Base-by-base conservation (phyloP, 805 yeast species). In the Geotrichum ghanense region DNA sequence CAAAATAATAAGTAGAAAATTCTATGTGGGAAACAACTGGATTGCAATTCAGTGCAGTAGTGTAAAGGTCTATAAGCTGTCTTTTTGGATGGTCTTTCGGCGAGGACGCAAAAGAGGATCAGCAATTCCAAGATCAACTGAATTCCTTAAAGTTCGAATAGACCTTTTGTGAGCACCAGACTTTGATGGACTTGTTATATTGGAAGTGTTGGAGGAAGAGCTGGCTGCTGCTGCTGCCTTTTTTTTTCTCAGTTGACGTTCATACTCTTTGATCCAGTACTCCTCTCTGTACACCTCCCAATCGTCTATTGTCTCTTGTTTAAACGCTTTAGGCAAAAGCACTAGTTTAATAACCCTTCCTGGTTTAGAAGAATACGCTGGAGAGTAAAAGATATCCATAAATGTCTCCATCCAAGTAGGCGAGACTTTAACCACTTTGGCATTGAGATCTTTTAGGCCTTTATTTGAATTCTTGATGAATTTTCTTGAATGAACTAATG, bases 211-310 rank as follows among this genome's bases (percentile, higher is more conserved):
- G 14, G 17, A 24, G 7, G 27, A 24, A 7, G 27, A 7, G n/a
- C n/a, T n/a, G 7, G 27, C 12, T 7, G 27, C 7, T 24, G 27
- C 7, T 21, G n/a, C 41, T 7, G 43, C 23, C 44, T 43, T 25
- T 21, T 44, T 40, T 19, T 26, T 40, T 40, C 50, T 40, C 34
- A 20, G 23, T 6, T 14, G 23, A 27, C 55, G 35, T 3, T 45
- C 46, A 27, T 86, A 84, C 60, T 88, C 95, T 54, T 82, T 73
- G 20, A 79, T 77, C 97, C 97, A 92, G 60, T 88, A 92, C 61
- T 89, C 97, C 54, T 84, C 85, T 50, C 98, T 67, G 57, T 89
- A 90, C 37, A 87, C 63, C 58, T 90, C 98, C 97, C 98, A 90
- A 7, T 87, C 89, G 61, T 89, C 96, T 51, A 96, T 73, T 4